Evolutionary conservation across 768 basidiomycete genomes (phyloP), one percentile per base, ranked within the genome.

Genomic region (Xerocomus potaroensis): DNA sequence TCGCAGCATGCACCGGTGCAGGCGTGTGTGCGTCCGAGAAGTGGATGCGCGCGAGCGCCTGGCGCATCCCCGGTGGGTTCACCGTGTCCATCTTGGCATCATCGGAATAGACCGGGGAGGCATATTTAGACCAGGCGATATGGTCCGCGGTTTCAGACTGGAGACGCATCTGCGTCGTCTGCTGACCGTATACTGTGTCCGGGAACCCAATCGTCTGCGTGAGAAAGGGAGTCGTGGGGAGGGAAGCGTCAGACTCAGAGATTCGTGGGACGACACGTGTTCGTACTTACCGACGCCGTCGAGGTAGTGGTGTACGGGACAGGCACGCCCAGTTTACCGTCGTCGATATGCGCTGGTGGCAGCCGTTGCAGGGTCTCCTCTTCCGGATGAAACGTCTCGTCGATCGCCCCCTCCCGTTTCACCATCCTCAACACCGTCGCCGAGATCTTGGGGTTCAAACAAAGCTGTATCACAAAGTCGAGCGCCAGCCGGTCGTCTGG

Each of bases 401-500:
- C 50, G 10, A 32, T 52, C 22, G 57, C 61, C n/a, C 60, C 56
- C 11, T 77, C 80, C 41, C 59, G 62, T 66, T 80, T 85, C 32
- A 61, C 63, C 47, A 94, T 69, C 55, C 82, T 74, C 43, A 92
- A 63, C 3, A 94, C 80, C 1, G 87, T 91, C 8, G 90, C 94
- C 7, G 70, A 77, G 11, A 88, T 74, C 45, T 69, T 71, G 12
- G 77, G 70, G 54, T 84, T 84, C 46, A 75, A 71, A 63, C 89
- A 94, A 23, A 95, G 69, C 65, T 94, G 93, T 14, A 85, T 77
- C 16, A 89, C 85, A 56, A 96, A 81, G 24, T 87, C 81, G 29
- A 98, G 69, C 0, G 91, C 90, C 16, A 92, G 73, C 3, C 94
- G 75, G 62, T 96, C 94, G 63, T 98, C 94, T 0, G 91, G 87